Evolutionary conservation across 257 asterid genomes (phyloP), one percentile per base, ranked within the genome.

Genomic region (Mentha longifolia): DNA sequence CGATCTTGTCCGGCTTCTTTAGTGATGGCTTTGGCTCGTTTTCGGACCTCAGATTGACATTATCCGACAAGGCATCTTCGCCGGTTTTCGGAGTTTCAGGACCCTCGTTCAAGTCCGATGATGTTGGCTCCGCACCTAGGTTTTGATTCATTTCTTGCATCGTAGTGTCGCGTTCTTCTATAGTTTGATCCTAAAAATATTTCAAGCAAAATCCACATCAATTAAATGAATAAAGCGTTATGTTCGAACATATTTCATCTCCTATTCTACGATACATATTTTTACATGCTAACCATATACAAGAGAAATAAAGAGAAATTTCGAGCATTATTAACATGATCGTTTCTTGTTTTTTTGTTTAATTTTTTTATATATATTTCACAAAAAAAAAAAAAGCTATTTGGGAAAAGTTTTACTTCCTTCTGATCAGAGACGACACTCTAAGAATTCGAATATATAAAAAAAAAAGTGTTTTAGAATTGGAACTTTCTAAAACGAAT

Each of bases 1-100:
- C 81, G 76, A 90, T 87, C 56, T 88, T 90, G 80, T 92, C 98
- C 0, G 97, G 97, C 81, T 87, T 92, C 80, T 90, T 92, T 62
- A 85, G 85, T 20, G 79, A 30, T 73, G 79, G 37, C 78, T 87
- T 88, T 54, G 82, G 86, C 16, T 84, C 58, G 64, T 85, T 78
- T 8, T 58, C 60, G 11, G 79, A 15, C 70, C 58, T 82, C 89
- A 10, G 63, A 73, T 77, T 81, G 81, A 60, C 79, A 30, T 35
- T 72, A 22, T 52, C 82, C 0, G 72, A 55, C 33, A 66, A 61
- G 58, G 60, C 66, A 35, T 82, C 90, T 28, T 85, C 89, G 12
- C 70, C 77, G 46, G 45, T 54, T 35, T 80, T 67, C 4, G 81
- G 70, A 55, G 78, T 55, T 54, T 61, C 61, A 0, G 78, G 65